Evolutionary conservation across 257 asterid genomes (phyloP), one percentile per base, ranked within the genome.

Genomic region (Solanum appendiculatum): DNA sequence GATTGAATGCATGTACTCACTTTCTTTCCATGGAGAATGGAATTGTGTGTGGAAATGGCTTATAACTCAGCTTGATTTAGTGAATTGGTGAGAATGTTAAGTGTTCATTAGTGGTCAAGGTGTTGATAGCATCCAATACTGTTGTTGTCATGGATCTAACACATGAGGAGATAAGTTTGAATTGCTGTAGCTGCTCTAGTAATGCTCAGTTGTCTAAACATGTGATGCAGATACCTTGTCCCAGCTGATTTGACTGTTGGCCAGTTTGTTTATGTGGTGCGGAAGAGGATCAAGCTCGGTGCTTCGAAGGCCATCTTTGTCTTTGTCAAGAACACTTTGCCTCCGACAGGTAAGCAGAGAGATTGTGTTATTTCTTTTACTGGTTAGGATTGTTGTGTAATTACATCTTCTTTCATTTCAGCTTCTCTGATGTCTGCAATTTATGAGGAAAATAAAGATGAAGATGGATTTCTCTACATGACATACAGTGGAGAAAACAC

Each of bases 391-490:
- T 48, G 39, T 72, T 84, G 40, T 64, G 88, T 20, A 92, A 90
- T 66, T 13, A 31, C 58, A 21, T n/a, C 27, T 64, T 84, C 58
- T 37, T 84, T 27, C 40, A 12, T 90, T 84, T 54, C 92, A 95
- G 96, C 92, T 92, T 89, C 94, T 2, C 78, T 96, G 89, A 88
- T 96, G 95, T 95, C 98, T 84, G 93, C 95, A 87, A 88, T 95
- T 69, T 96, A 94, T 63, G 99, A 95, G 48, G 98, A 95, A 36
- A 77, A 92, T 92, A 95, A 95, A 92, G 98, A 95, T 75, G 97
- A 91, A 84, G 98, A 96, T 87, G 98, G 98, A 58, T 95, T 95
- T 90, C 95, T 96, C 69, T 96, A 96, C 94, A 92, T 96, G 98
- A 91, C 94, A 73, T 96, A 96, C 70, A 94, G 98, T 63, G 95